These are phyloP conservation scores for Anaeromyces robustus DNA, from an alignment of 192 early-diverging fungal species.

Conservation along the genomic window DNA sequence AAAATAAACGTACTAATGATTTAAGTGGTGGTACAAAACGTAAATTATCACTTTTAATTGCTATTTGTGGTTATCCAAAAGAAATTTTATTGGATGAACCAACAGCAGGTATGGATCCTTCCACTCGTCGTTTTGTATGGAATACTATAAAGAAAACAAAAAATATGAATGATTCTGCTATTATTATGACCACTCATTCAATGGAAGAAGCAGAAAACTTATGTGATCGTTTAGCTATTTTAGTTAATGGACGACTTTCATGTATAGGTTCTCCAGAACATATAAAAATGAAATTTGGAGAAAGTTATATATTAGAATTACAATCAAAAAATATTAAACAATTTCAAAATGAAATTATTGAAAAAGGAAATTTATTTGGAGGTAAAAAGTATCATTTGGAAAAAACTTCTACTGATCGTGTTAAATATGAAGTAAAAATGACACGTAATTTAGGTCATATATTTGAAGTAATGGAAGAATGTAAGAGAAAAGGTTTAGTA, in stretches of 20 bases:
- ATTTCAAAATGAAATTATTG: neutral
- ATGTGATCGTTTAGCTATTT: constrained; percentile 24
- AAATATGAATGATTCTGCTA: constrained; percentile 3
- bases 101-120: constrained; percentile 24
- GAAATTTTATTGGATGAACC: constrained; percentile 16
- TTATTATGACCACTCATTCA: constrained; percentile 17
- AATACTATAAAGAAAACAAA: constrained; percentile 12
- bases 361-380: neutral
- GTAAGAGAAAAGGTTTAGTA: constrained; percentile 13
- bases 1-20: constrained; percentile 7
- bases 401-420: neutral
- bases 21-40: constrained; percentile 10
- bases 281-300: constrained; percentile 27
- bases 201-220: constrained; percentile 28
- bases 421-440: neutral
- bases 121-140: constrained; percentile 32
- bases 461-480: constrained; percentile 24
- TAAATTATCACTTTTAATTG: constrained; percentile 4
- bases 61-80: constrained; percentile 5
- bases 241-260: constrained; percentile 23
- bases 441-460: constrained; percentile 20
- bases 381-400: neutral
- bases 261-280: constrained; percentile 24
- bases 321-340: constrained; percentile 10
- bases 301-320: constrained; percentile 18